phyloP scores from a whole-genome alignment of 768 basidiomycete species.

The Boletus eberwhitei region DNA sequence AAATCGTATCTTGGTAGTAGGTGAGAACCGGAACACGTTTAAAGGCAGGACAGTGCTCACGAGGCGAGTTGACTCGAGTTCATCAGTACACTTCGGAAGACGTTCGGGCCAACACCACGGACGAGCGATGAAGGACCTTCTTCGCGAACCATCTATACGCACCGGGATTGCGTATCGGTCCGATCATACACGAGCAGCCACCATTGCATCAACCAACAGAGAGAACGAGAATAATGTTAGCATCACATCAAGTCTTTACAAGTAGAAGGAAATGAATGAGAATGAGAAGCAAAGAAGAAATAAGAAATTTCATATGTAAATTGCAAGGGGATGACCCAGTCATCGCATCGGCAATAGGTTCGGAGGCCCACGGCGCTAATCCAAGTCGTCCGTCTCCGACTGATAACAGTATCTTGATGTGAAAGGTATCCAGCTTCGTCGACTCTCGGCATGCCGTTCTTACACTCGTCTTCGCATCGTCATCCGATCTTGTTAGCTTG shows the following conservation, averaged over 20 bases:
- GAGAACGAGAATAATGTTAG: constrained; percentile 3
- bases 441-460: background rate
- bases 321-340: background rate
- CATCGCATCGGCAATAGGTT: background rate
- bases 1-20: constrained; percentile 68
- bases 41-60: constrained; percentile 39
- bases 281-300: background rate
- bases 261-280: background rate
- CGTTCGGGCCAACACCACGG: constrained; percentile 80
- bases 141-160: constrained; percentile 74
- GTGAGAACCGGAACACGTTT: background rate
- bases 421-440: background rate
- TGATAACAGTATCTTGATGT: background rate
- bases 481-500: background rate
- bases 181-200: background rate
- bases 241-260: background rate
- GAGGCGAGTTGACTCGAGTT: constrained; percentile 91
- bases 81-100: constrained; percentile 84
- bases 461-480: background rate
- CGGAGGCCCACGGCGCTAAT: background rate
- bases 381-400: background rate
- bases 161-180: background rate
- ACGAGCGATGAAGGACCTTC: constrained; percentile 75
- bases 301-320: background rate
- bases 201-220: background rate